phyloP scores from a whole-genome alignment of 208 protist genomes.

The Leishmania mexicana region DNA sequence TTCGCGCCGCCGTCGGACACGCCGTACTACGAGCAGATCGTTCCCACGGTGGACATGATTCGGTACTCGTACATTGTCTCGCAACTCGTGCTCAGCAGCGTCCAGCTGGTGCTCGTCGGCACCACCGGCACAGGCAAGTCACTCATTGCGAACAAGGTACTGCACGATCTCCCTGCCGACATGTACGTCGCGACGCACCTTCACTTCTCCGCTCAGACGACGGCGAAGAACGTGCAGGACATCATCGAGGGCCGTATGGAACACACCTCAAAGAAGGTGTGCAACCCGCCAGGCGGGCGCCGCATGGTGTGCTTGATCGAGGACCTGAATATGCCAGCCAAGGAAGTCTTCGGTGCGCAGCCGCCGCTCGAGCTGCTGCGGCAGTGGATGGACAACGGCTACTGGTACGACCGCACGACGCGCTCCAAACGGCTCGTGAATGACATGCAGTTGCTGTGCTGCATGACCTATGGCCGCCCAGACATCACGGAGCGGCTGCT shows the following conservation, averaged over 20 bases:
- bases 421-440: conserved; percentile 93
- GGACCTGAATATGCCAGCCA: conserved; percentile 98
- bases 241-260: conserved; percentile 97
- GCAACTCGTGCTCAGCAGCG: conserved; percentile 82
- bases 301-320: conserved; percentile 97
- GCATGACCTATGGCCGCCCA: conserved; percentile 97
- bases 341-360: conserved; percentile 97
- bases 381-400: conserved; percentile 97
- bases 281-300: conserved; percentile 92
- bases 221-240: conserved; percentile 93
- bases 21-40: conserved; percentile 96
- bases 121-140: conserved; percentile 98
- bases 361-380: conserved; percentile 97
- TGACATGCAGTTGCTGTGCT: conserved; percentile 97
- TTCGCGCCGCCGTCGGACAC: conserved; percentile 86
- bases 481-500: conserved; percentile 94
- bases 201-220: conserved; percentile 97
- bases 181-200: conserved; percentile 91
- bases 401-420: conserved; percentile 97
- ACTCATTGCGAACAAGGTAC: conserved; percentile 86
- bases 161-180: conserved; percentile 80
- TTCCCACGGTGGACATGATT: conserved; percentile 98
- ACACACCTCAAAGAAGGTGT: conserved; percentile 97
- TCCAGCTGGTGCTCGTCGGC: conserved; percentile 95
- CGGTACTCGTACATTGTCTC: conserved; percentile 95